Percentiles rank a stretch among this genome's conserved stretches.
phyloP scores from a whole-genome alignment of 1,284 basidiomycete genomes.

The Bjerkandera adusta region DNA sequence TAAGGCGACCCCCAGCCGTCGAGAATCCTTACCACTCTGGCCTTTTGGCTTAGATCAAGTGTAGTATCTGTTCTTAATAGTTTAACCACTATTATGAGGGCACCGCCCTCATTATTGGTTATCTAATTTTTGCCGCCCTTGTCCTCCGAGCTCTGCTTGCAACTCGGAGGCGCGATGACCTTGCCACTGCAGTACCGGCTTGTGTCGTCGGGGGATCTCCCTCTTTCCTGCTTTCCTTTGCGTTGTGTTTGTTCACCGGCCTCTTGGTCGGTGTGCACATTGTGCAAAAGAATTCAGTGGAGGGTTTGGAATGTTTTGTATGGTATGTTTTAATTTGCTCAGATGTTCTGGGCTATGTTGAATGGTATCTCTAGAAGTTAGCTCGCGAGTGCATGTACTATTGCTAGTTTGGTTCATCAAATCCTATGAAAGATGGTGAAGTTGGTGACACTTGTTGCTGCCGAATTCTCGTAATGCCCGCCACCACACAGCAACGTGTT shows the following conservation, averaged over 20 bases:
- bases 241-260: slow-evolving; percentile 11
- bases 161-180: slow-evolving; percentile 17
- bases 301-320: neutral
- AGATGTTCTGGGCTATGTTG: no score
- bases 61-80: slow-evolving; percentile 93
- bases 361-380: no score
- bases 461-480: no score
- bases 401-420: no score
- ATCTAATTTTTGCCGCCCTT: slow-evolving; percentile 19
- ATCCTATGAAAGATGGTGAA: no score
- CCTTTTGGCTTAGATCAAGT: slow-evolving; percentile 97
- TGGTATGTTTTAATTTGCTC: no score
- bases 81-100: slow-evolving; percentile 68
- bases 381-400: no score
- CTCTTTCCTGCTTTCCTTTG: slow-evolving; percentile 12
- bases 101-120: slow-evolving; percentile 19
- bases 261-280: slow-evolving; percentile 9
- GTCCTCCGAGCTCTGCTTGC: slow-evolving; percentile 16
- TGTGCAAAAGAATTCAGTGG: slow-evolving; percentile 10
- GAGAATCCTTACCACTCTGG: slow-evolving; percentile 68
- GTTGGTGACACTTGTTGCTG: no score
- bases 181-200: slow-evolving; percentile 18
- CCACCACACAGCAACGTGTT: no score
- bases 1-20: slow-evolving; percentile 7
- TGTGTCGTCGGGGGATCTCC: slow-evolving; percentile 19